phyloP scores from a whole-genome alignment of 352 stramenopile genomes.

The Plasmopara viticola region DNA sequence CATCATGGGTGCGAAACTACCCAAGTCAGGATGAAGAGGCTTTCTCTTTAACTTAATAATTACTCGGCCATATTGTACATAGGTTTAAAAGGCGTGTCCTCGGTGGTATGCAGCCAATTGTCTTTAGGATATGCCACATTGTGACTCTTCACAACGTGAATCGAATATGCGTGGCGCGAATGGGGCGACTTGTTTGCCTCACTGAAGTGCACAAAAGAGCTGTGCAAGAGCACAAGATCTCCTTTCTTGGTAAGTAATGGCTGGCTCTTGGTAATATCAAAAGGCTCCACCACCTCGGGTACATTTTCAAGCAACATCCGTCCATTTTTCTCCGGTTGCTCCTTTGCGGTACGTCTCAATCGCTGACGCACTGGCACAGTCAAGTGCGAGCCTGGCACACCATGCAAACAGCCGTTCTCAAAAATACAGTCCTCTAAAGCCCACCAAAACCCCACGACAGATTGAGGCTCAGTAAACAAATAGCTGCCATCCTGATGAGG shows the following conservation, averaged over 20 bases:
- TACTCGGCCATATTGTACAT: conserved; percentile 36
- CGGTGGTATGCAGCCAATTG: conserved; percentile 94
- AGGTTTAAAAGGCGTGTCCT: conserved; percentile 48
- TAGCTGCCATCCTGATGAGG: conserved; percentile 96
- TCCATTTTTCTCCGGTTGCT: conserved; percentile 33
- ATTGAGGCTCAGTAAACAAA: conserved; percentile 94
- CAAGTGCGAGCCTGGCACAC: conserved; percentile 85
- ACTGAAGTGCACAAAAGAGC: conserved; percentile 92
- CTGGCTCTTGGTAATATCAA: conserved; percentile 49
- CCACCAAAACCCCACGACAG: conserved; percentile 93
- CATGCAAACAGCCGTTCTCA: conserved; percentile 94
- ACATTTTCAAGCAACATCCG: conserved; percentile 54
- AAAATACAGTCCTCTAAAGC: conserved; percentile 93
- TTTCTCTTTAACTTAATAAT: too few species aligned
- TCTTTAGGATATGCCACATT: conserved; percentile 74
- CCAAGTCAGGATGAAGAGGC: too few species aligned
- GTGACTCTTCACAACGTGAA: conserved; percentile 92
- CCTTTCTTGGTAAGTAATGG: conserved; percentile 87
- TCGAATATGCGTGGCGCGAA: conserved; percentile 93
- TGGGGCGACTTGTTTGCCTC: conserved; percentile 87
- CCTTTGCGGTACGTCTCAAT: conserved; percentile 63
- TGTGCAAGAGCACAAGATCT: conserved; percentile 90
- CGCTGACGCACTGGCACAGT: conserved; percentile 79
- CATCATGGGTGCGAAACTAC: not conserved
- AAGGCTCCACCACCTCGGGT: conserved; percentile 40